Conservation (phyloP, 768 basidiomycete genomes). For the Rhizopogon vesiculosus region DNA sequence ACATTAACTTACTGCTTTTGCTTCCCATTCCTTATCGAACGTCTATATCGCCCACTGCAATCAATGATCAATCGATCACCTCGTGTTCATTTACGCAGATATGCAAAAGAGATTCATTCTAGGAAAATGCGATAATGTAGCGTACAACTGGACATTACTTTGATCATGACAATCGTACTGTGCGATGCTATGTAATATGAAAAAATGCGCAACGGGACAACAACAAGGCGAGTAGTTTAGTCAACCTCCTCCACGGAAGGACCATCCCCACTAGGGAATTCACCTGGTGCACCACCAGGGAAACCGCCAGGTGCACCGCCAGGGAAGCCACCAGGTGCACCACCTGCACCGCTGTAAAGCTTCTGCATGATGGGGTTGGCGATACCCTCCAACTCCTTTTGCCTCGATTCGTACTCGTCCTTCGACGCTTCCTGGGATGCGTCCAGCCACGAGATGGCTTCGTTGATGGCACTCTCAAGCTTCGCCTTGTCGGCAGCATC, state of each 20-base stretch:
- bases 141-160: constrained; percentile 28
- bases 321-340: constrained; percentile 43
- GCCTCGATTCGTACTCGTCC: constrained; percentile 90
- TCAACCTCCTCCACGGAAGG: constrained; percentile 92
- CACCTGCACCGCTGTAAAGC: constrained; percentile 62
- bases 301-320: constrained; percentile 25
- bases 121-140: constrained; percentile 22
- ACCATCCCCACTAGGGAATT: constrained; percentile 74
- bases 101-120: constrained; percentile 16
- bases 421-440: constrained; percentile 84
- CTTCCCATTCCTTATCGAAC: no score
- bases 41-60: no score
- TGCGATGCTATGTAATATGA: constrained; percentile 25
- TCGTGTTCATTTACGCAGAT: neutral
- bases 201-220: constrained; percentile 14
- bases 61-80: no score
- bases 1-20: no score
- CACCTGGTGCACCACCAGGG: constrained; percentile 62
- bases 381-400: constrained; percentile 86
- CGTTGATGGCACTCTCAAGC: constrained; percentile 76
- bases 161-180: constrained; percentile 23
- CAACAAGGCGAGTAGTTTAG: constrained; percentile 32
- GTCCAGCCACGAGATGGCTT: constrained; percentile 84
- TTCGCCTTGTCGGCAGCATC: constrained; percentile 82
- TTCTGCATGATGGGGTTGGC: constrained; percentile 75